Conservation (phyloP, 768 basidiomycete genomes). For the Serpula lacrymans region DNA sequence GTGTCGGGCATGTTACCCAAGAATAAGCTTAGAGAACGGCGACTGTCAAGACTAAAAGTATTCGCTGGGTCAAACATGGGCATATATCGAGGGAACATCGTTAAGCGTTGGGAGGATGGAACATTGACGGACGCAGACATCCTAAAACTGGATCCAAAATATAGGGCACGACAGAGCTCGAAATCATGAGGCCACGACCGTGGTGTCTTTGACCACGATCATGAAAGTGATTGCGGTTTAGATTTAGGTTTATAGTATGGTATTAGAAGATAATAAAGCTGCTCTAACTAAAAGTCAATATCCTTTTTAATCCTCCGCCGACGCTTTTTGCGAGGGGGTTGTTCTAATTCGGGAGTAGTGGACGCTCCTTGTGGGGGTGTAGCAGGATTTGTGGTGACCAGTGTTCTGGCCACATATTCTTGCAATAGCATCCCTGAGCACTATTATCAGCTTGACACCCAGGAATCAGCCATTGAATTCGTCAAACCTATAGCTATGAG, state of each 20-base stretch:
- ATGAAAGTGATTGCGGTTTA: no score
- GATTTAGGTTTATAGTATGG: no score
- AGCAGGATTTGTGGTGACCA: no score
- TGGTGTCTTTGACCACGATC: no score
- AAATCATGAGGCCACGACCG: no score
- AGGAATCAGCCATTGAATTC: conserved; percentile 1
- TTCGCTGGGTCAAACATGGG: conserved; percentile 81
- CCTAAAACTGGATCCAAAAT: conserved; percentile 21
- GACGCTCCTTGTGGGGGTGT: no score
- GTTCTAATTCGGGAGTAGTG: no score
- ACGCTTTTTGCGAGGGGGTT: no score
- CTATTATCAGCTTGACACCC: background rate
- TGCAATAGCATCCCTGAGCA: conserved; percentile 65
- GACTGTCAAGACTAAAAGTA: conserved; percentile 84
- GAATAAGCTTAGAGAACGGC: conserved; percentile 88
- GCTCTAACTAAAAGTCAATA: no score
- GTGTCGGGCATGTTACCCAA: conserved; percentile 99
- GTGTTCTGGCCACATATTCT: conserved; percentile 57
- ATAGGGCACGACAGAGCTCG: no score
- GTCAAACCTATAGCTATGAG: conserved; percentile 65
- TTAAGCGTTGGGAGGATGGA: conserved; percentile 84
- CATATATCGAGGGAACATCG: conserved; percentile 68
- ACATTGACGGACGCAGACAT: conserved; percentile 47
- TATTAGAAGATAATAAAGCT: no score
- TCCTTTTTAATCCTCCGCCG: no score